These are phyloP conservation scores for Mycena galopus DNA, from an alignment of 768 basidiomycete genomes.

Conservation along the genomic window DNA sequence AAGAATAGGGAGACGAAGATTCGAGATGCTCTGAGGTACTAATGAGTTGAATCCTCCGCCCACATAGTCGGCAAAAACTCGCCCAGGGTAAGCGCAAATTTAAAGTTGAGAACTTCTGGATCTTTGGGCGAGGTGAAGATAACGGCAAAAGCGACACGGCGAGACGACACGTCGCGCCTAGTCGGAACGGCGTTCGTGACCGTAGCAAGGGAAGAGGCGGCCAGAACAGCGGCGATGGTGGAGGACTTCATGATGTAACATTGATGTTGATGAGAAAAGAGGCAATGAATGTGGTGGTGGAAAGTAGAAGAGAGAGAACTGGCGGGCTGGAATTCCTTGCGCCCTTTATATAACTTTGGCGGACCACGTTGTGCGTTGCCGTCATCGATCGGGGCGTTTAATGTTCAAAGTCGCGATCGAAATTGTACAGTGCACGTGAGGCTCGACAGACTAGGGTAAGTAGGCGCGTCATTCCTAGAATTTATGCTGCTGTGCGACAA, in stretches of 20 bases:
- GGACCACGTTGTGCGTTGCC: background rate
- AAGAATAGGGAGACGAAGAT: slow-evolving; percentile 19
- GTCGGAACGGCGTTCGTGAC: slow-evolving; percentile 7
- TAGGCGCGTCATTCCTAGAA: too few relatives aligned
- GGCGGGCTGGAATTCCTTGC: background rate
- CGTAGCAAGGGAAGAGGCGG: background rate
- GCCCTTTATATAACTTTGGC: background rate
- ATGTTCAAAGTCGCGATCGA: too few relatives aligned
- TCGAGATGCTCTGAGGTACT: slow-evolving; percentile 53
- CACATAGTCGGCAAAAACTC: background rate
- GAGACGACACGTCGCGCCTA: slow-evolving; percentile 13
- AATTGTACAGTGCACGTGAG: too few relatives aligned
- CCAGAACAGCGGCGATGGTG: background rate
- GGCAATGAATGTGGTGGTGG: slow-evolving; percentile 26
- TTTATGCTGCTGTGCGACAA: too few relatives aligned
- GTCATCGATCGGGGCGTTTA: too few relatives aligned
- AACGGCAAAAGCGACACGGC: background rate
- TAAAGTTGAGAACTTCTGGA: slow-evolving; percentile 56
- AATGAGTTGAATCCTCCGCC: background rate
- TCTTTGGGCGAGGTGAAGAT: slow-evolving; percentile 41
- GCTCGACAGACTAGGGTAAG: too few relatives aligned
- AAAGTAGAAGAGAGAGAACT: slow-evolving; percentile 5
- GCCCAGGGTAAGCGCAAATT: slow-evolving; percentile 59
- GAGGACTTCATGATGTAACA: slow-evolving; percentile 25
- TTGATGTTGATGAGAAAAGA: slow-evolving; percentile 1